Percentiles rank a stretch among this genome's conserved stretches.
Evolutionary conservation across 1,139 yeast species (phyloP).

Genomic region (Blastobotrys proliferans): DNA sequence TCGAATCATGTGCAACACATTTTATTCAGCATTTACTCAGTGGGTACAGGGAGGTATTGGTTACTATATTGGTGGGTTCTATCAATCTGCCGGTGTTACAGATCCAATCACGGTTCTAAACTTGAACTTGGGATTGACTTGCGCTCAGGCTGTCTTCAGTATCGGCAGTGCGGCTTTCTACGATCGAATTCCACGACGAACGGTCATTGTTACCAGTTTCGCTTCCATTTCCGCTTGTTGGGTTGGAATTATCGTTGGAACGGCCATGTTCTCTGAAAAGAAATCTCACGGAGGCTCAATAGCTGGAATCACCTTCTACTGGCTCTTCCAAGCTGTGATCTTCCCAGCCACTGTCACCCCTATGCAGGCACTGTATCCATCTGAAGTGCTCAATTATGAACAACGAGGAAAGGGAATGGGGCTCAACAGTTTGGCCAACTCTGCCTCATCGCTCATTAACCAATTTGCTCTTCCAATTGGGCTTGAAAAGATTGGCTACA

Average conservation of each 20-base stretch:
- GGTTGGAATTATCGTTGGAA: background rate
- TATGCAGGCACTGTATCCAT: conserved; percentile 31
- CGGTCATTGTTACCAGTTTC: background rate
- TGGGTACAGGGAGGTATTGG: background rate
- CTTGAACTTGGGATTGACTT: background rate
- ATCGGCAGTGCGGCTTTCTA: background rate
- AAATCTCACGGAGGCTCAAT: conserved; percentile 5
- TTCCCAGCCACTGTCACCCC: conserved; percentile 18
- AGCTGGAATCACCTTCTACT: conserved; percentile 1
- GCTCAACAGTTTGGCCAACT: conserved; percentile 21
- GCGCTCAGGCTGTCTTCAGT: background rate
- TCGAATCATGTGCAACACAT: background rate
- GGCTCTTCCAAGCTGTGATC: conserved; percentile 15
- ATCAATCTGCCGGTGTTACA: background rate
- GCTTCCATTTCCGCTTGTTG: background rate
- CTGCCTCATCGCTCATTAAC: conserved; percentile 33
- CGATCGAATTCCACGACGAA: conserved; percentile 1
- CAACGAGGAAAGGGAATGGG: conserved; percentile 33
- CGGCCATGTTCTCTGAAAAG: background rate
- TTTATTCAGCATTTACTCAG: background rate
- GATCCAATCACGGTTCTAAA: background rate
- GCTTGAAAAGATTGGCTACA: conserved; percentile 53
- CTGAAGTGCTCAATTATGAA: conserved; percentile 37
- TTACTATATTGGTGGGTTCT: conserved; percentile 3
- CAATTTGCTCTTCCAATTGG: conserved; percentile 55